Evolutionary conservation across 805 yeast species (phyloP).

Genomic region (Starmera caribaea): DNA sequence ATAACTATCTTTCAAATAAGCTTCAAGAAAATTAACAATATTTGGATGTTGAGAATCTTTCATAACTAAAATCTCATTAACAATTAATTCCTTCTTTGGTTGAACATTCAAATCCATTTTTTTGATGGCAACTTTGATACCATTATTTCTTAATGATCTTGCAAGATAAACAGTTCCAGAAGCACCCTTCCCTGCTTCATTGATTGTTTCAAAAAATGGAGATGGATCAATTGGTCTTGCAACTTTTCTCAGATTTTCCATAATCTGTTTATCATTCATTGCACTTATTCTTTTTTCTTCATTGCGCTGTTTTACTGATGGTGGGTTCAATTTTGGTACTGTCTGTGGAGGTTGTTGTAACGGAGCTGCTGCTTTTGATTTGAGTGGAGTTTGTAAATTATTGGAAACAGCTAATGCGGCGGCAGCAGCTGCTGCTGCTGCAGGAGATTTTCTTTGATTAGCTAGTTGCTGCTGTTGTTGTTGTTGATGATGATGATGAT

Average conservation of each 20-base stretch:
- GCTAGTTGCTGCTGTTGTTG: slow-evolving; percentile 3
- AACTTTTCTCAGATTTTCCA: slow-evolving; percentile 72
- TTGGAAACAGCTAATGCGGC: slow-evolving; percentile 10
- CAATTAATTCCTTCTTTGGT: slow-evolving; percentile 90
- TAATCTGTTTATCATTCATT: slow-evolving; percentile 79
- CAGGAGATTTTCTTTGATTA: slow-evolving; percentile 7
- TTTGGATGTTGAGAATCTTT: slow-evolving; percentile 90
- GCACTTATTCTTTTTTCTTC: slow-evolving; percentile 46
- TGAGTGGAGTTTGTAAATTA: slow-evolving; percentile 2
- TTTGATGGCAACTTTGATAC: slow-evolving; percentile 82
- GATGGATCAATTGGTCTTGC: slow-evolving; percentile 84
- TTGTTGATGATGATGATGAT: slow-evolving; percentile 7
- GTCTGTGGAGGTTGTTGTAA: background rate
- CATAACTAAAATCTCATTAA: slow-evolving; percentile 95
- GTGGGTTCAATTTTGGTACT: slow-evolving; percentile 1
- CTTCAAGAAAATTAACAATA: slow-evolving; percentile 90
- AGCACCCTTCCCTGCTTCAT: slow-evolving; percentile 96
- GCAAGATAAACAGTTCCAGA: slow-evolving; percentile 93
- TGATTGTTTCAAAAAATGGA: slow-evolving; percentile 64
- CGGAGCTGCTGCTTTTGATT: slow-evolving; percentile 8
- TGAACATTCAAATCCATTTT: slow-evolving; percentile 90
- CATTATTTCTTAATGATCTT: slow-evolving; percentile 43
- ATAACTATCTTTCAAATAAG: slow-evolving; percentile 66
- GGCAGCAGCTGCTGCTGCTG: slow-evolving; percentile 27
- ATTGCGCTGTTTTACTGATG: slow-evolving; percentile 24